Evolutionary conservation across 2,329 filamentous ascomycete species (phyloP), one percentile per base, ranked within the genome.

Genomic region (Sclerotinia sclerotiorum): DNA sequence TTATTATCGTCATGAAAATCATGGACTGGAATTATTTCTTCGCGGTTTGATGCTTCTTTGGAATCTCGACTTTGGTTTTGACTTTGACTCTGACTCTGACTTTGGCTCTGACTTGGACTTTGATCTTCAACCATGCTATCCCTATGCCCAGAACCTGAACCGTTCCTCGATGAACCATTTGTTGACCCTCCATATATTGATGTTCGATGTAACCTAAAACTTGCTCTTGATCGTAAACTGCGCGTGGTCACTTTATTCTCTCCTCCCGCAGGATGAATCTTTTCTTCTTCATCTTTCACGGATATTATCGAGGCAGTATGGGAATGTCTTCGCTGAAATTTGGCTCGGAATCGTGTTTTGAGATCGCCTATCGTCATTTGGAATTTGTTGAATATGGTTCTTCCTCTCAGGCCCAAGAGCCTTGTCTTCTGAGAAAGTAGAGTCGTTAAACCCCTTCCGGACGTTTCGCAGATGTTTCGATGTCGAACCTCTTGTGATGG

Each of bases 291-390:
- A 32, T 68, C 46, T 13, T 68, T 51, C 35, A 42, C 44, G 11
- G 67, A 68, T 42, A 52, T 39, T 11, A 32, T 44, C 8, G 52
- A 65, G 11, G 61, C 57, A 15, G 51, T 32, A 27, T 63, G 54
- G 44, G 67, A 68, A 65, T 51, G 35, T 35, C 67, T 65, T 29
- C 67, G 67, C n/a, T 64, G 48, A n/a, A 68, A 68, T 52, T 65
- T 68, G 24, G 67, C 67, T 52, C 64, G 58, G 46, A 68, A 58
- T 57, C 67, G 49, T 27, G 48, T 63, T 65, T 68, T 68, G 0
- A 68, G 58, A 65, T 68, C 67, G 21, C 61, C 62, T 44, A 68
- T 68, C 46, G 61, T 63, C 61, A 68, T 68, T 56, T 48, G 55
- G 32, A 46, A 35, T 6, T 15, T 5, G 10, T 17, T 17, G 42